phyloP scores from a whole-genome alignment of 768 basidiomycete genomes.

The Kondoa subrosea region DNA sequence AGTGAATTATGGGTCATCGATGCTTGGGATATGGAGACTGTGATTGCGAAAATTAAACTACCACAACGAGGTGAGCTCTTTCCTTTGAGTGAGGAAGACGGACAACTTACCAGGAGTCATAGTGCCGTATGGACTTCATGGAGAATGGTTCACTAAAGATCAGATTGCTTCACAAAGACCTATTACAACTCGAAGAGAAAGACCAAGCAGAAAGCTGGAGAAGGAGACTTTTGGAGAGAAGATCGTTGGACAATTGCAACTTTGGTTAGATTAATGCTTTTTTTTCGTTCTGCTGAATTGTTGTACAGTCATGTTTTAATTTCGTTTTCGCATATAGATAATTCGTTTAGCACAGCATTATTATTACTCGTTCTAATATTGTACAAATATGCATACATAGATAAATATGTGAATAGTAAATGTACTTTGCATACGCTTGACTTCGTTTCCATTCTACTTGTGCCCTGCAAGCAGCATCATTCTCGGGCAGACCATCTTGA shows the following conservation, averaged over 20 bases:
- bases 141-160: conserved; percentile 25
- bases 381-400: too few species aligned
- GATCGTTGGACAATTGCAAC: background rate
- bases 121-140: conserved; percentile 30
- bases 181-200: background rate
- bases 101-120: background rate
- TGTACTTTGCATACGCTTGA: too few species aligned
- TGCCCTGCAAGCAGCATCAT: too few species aligned
- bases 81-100: background rate
- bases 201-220: background rate
- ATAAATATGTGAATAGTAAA: too few species aligned
- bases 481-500: too few species aligned
- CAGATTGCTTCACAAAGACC: conserved; percentile 22
- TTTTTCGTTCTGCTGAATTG: too few species aligned
- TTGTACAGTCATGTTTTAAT: too few species aligned
- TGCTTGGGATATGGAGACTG: conserved; percentile 29
- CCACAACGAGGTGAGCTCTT: conserved; percentile 2
- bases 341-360: too few species aligned
- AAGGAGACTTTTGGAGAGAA: background rate
- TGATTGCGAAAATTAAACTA: conserved; percentile 30
- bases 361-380: too few species aligned
- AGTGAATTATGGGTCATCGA: conserved; percentile 36
- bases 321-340: too few species aligned
- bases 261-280: background rate
- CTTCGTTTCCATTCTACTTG: too few species aligned